Percentiles rank a stretch among this genome's conserved stretches.
phyloP scores from a whole-genome alignment of 768 basidiomycete genomes.

The Kwoniella dendrophila region DNA sequence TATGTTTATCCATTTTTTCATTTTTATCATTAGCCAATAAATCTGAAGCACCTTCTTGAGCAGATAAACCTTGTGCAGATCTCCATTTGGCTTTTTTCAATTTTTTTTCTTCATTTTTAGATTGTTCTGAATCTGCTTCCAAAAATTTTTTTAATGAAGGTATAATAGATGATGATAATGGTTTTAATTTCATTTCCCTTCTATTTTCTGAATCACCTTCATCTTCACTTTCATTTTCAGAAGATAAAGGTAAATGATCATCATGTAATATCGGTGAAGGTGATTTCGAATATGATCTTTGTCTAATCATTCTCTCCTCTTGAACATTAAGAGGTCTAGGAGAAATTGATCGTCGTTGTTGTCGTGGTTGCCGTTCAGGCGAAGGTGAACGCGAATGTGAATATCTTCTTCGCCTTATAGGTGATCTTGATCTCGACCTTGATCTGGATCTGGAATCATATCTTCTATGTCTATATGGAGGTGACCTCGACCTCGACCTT shows the following conservation, averaged over 20 bases:
- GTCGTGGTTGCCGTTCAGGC: no score
- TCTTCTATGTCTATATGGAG: constrained; percentile 1
- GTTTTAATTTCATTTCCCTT: constrained; percentile 62
- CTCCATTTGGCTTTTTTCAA: constrained; percentile 67
- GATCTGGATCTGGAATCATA: constrained; percentile 17
- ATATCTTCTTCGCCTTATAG: constrained; percentile 2
- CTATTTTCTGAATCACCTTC: constrained; percentile 29
- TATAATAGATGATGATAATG: constrained; percentile 75
- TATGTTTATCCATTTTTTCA: constrained; percentile 30
- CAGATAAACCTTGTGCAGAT: constrained; percentile 49
- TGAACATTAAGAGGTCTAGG: no score
- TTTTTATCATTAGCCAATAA: constrained; percentile 8
- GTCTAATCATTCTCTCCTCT: no score
- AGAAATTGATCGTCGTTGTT: no score
- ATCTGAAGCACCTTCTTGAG: constrained; percentile 44
- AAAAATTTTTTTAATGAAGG: constrained; percentile 83
- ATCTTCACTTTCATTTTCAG: constrained; percentile 28
- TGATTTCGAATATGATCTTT: constrained; percentile 2
- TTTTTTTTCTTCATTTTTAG: constrained; percentile 68
- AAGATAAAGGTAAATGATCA: constrained; percentile 23
- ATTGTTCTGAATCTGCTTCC: constrained; percentile 71
- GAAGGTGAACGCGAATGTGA: constrained; percentile 3
- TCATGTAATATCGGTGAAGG: constrained; percentile 16
- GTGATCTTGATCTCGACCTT: constrained; percentile 14
- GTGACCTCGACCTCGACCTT: constrained; percentile 5